Percentiles rank a stretch among this genome's conserved stretches.
phyloP scores from a whole-genome alignment of 768 basidiomycete species.

The Hysterangium stoloniferum region DNA sequence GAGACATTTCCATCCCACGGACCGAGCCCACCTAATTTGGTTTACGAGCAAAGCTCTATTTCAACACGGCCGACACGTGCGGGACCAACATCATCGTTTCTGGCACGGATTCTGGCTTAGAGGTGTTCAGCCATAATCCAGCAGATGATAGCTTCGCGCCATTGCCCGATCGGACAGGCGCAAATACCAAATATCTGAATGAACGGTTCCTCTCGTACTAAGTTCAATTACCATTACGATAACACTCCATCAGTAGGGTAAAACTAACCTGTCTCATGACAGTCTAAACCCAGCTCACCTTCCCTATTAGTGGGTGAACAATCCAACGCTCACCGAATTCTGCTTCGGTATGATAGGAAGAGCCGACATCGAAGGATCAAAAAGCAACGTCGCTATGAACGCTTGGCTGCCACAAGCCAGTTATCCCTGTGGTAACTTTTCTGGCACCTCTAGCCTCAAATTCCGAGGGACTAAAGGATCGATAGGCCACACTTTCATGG shows the following conservation, averaged over 20 bases:
- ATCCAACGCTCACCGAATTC: conserved; percentile 76
- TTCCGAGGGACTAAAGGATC: no score
- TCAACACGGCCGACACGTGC: conserved; percentile 54
- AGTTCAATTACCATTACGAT: conserved; percentile 71
- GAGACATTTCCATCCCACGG: conserved; percentile 45
- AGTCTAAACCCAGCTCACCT: conserved; percentile 78
- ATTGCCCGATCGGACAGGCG: conserved; percentile 72
- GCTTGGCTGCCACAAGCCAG: no score
- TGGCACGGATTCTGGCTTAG: conserved; percentile 78
- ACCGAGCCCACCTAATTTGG: conserved; percentile 51
- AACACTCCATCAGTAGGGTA: conserved; percentile 76
- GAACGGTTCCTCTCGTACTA: conserved; percentile 80
- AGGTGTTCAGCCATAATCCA: conserved; percentile 82
- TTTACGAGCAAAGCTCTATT: conserved; percentile 67
- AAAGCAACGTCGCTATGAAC: conserved; percentile 81
- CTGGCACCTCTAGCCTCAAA: conserved; percentile 70
- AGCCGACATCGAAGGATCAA: conserved; percentile 78
- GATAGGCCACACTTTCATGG: no score
- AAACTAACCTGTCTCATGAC: conserved; percentile 83
- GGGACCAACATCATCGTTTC: conserved; percentile 66
- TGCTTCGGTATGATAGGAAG: conserved; percentile 78
- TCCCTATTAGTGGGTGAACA: conserved; percentile 78
- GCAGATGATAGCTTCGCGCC: conserved; percentile 75
- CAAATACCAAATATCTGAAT: conserved; percentile 81
- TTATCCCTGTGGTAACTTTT: conserved; percentile 82